Evolutionary conservation across 2,329 filamentous ascomycete genomes (phyloP).

Genomic region (Colletotrichum limetticola): DNA sequence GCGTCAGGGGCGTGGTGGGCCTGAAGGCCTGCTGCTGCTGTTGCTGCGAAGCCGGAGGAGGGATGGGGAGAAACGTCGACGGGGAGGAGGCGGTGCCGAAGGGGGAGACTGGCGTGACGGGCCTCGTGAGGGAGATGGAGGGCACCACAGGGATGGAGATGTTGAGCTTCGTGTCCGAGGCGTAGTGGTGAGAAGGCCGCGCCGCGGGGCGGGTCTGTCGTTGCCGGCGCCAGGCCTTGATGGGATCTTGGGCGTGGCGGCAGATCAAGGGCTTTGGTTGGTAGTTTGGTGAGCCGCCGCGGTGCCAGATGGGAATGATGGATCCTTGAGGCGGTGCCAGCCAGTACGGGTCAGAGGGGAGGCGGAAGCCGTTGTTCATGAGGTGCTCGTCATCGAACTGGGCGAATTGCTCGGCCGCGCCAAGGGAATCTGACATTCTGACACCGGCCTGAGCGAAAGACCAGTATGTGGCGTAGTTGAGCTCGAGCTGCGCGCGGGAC

Average conservation of each 20-base stretch:
- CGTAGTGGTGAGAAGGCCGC: not conserved
- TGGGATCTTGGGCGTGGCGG: slow-evolving; percentile 27
- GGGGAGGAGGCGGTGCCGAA: slow-evolving; percentile 18
- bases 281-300: slow-evolving; percentile 31
- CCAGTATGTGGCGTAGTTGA: slow-evolving; percentile 33
- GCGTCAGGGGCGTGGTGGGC: slow-evolving; percentile 28
- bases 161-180: slow-evolving; percentile 20
- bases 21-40: slow-evolving; percentile 2
- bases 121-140: slow-evolving; percentile 28
- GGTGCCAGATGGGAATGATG: slow-evolving; percentile 32
- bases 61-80: slow-evolving; percentile 17
- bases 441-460: slow-evolving; percentile 32
- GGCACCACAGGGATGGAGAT: slow-evolving; percentile 26
- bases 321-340: slow-evolving; percentile 29
- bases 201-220: not conserved
- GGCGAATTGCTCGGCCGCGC: slow-evolving; percentile 29
- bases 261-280: slow-evolving; percentile 33
- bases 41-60: not conserved
- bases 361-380: slow-evolving; percentile 33
- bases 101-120: slow-evolving; percentile 26
- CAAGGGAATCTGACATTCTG: slow-evolving; percentile 32
- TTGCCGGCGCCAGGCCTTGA: slow-evolving; percentile 31
- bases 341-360: slow-evolving; percentile 33
- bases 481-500: slow-evolving; percentile 33
- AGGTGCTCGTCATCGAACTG: slow-evolving; percentile 34